phyloP scores from a whole-genome alignment of 78 protist species.

The Dictyostelium purpureum region DNA sequence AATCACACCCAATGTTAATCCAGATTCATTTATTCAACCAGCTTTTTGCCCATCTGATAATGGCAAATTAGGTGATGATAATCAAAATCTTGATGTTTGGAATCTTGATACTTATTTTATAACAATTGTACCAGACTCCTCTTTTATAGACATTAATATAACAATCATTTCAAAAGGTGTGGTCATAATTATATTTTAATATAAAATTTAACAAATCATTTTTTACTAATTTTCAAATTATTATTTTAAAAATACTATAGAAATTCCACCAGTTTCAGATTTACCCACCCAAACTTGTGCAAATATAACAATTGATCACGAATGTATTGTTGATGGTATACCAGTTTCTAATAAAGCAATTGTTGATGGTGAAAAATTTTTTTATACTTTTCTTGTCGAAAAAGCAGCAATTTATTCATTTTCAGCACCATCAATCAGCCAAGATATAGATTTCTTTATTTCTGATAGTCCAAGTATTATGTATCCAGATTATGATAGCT shows the following conservation, averaged over 20 bases:
- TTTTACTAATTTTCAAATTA: not conserved
- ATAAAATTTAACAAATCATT: not conserved
- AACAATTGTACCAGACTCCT: not conserved
- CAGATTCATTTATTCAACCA: not conserved
- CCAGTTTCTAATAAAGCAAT: not conserved
- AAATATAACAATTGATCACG: not conserved
- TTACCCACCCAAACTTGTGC: not conserved
- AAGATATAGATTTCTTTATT: constrained; percentile 62
- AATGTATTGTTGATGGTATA: constrained; percentile 45
- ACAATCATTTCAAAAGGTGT: not conserved
- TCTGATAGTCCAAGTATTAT: constrained; percentile 17
- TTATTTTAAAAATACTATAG: not conserved
- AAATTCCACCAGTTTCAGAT: constrained; percentile 5
- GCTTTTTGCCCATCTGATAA: constrained; percentile 67
- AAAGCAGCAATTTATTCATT: not conserved
- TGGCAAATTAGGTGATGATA: not conserved
- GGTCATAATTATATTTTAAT: not conserved
- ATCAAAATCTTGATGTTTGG: not conserved
- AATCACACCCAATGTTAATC: not conserved
- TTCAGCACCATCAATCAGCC: constrained; percentile 14
- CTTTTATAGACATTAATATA: not conserved
- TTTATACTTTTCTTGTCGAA: constrained; percentile 27
- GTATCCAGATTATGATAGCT: not conserved
- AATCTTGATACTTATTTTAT: constrained; percentile 47
- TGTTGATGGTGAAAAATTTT: not conserved